Evolutionary conservation across 768 basidiomycete genomes (phyloP), one percentile per base, ranked within the genome.

Genomic region (Russula emetica): DNA sequence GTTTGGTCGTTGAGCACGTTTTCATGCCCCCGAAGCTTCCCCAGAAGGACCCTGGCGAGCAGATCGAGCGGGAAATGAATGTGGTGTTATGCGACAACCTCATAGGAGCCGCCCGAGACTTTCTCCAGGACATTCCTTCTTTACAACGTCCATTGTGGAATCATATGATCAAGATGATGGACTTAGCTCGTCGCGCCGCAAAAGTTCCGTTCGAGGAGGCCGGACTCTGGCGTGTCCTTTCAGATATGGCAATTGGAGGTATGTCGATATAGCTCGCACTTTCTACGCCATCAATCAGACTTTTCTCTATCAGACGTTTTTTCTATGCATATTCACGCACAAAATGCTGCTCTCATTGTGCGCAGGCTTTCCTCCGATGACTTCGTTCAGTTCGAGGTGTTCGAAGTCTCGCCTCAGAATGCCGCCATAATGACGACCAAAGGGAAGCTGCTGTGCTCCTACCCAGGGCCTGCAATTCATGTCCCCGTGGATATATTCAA

Each of bases 381-480:
- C 14, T 26, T 28, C 13, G 57, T 58, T 53, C 62, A 40, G n/a
- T 63, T 62, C 61, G 61, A 83, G 64, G 70, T 71, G 4, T 84
- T 84, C 61, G 79, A 83, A 64, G 73, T 78, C 13, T 78, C 78
- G 2, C 75, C 80, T 1, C 66, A 70, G 30, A 67, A 74, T 1
- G 70, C 67, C 13, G 61, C 62, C 5, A 75, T 84, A 18, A 78
- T 80, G 71, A 68, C 61, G 2, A 56, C 74, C 2, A 64, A 67
- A 32, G 81, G 81, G 40, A 81, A 81, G 60, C 74, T 84, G 4
- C 28, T 77, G 7, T 75, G 77, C n/a, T 75, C 74, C 0, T 83
- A 76, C 69, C 82, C 82, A 13, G 78, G 77, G 0, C 77, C 80
- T 6, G 78, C 80, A 2, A 72, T 80, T 36, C 55, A 74, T 30